A percentile compares a stretch with the other conserved stretches of the same genome.
These are phyloP conservation scores for Fusarium lateritium DNA, from an alignment of 2,329 filamentous ascomycete genomes.

Conservation along the genomic window DNA sequence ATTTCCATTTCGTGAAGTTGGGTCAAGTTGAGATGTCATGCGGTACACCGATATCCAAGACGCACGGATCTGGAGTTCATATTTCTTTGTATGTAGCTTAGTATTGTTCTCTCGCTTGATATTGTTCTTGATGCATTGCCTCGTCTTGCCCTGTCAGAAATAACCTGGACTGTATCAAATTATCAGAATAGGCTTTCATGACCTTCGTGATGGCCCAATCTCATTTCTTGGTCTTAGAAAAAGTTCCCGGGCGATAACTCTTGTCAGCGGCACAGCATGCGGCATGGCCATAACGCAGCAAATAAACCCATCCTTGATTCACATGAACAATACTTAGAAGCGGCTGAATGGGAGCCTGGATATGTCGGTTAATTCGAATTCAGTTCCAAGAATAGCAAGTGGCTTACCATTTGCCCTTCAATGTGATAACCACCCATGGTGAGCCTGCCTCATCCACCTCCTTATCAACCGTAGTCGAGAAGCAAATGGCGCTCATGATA, in stretches of 20 bases:
- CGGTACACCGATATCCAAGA: constrained; percentile 10
- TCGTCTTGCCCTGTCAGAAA: neutral
- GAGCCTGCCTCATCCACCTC: constrained; percentile 88
- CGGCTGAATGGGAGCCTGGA: constrained; percentile 54
- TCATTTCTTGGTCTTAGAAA: neutral
- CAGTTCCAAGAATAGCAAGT: neutral
- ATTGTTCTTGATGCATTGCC: constrained; percentile 31
- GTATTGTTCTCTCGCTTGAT: constrained; percentile 52
- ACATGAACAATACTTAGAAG: constrained; percentile 43
- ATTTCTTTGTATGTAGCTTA: constrained; percentile 46
- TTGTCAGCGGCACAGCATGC: neutral
- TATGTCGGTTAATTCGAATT: constrained; percentile 9
- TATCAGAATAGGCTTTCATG: neutral
- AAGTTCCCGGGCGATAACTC: neutral
- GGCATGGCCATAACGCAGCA: neutral
- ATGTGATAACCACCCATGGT: constrained; percentile 87
- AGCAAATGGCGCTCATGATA: constrained; percentile 97
- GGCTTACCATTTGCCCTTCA: constrained; percentile 85
- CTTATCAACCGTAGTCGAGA: constrained; percentile 93
- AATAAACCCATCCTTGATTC: neutral
- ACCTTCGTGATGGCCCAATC: neutral
- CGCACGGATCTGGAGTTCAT: constrained; percentile 18
- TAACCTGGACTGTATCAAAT: neutral
- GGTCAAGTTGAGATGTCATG: constrained; percentile 6
- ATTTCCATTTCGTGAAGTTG: neutral